A percentile compares a stretch with the other conserved stretches of the same genome.
phyloP scores from a whole-genome alignment of 805 yeast genomes.

The Barnettozyma sp. region DNA sequence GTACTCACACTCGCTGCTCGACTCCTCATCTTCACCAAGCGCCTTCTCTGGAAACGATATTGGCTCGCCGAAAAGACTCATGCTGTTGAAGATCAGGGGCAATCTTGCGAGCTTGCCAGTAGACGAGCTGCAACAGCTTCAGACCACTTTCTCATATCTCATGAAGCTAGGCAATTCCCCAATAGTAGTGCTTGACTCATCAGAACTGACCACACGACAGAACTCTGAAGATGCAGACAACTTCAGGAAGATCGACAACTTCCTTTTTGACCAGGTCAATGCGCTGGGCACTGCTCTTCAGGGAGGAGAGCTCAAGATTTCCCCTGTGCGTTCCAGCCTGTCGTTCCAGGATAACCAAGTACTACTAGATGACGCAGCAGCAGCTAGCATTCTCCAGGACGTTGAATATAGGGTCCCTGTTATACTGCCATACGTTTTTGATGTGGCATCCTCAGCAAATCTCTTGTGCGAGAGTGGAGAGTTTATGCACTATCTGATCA shows the following conservation, averaged over 20 bases:
- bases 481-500: slow-evolving; percentile 34
- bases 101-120: slow-evolving; percentile 15
- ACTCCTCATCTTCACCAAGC: slow-evolving; percentile 23
- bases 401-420: slow-evolving; percentile 34
- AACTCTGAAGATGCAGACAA: background rate
- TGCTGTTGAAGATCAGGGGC: slow-evolving; percentile 25
- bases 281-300: background rate
- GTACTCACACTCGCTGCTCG: slow-evolving; percentile 38
- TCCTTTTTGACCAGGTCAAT: slow-evolving; percentile 2
- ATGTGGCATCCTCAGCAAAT: slow-evolving; percentile 40
- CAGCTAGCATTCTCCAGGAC: background rate
- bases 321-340: slow-evolving; percentile 1
- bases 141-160: slow-evolving; percentile 18
- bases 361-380: slow-evolving; percentile 1
- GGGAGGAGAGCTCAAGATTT: slow-evolving; percentile 1
- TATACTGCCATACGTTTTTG: slow-evolving; percentile 60
- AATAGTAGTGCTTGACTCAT: slow-evolving; percentile 19
- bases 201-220: slow-evolving; percentile 4
- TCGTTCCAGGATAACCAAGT: background rate
- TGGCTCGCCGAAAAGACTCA: slow-evolving; percentile 22
- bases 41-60: too few relatives aligned
- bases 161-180: slow-evolving; percentile 21
- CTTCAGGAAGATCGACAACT: slow-evolving; percentile 1
- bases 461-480: slow-evolving; percentile 35
- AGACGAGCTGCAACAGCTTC: slow-evolving; percentile 13